Percentiles rank a stretch among this genome's conserved stretches.
Conservation (phyloP, 495 filamentous ascomycete genomes). For the Tuber brumale region DNA sequence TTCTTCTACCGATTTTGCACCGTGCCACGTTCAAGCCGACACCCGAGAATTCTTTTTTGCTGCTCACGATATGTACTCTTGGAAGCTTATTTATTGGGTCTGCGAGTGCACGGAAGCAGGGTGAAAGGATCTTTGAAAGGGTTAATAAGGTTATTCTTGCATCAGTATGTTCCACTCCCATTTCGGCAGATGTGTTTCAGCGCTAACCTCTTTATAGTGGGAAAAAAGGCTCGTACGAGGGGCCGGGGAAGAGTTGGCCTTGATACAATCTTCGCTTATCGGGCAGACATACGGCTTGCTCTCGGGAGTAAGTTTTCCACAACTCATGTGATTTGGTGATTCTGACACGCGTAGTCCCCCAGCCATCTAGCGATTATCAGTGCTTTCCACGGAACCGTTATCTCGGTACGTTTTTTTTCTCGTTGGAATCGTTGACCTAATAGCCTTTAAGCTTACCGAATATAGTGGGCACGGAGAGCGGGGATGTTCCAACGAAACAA, state of each 20-base stretch:
- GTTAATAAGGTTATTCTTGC: neutral
- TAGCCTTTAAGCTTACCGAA: neutral
- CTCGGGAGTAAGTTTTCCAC: slow-evolving; percentile 21
- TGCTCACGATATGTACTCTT: neutral
- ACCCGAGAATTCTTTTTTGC: neutral
- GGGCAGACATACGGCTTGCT: slow-evolving; percentile 34
- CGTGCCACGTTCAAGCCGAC: neutral
- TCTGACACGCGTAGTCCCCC: slow-evolving; percentile 12
- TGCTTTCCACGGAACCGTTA: slow-evolving; percentile 31
- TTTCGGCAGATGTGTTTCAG: neutral
- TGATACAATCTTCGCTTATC: slow-evolving; percentile 30
- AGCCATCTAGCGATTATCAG: slow-evolving; percentile 32
- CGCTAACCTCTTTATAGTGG: neutral
- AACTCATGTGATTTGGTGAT: neutral
- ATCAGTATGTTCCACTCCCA: neutral
- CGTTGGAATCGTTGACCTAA: neutral
- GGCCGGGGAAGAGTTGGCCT: slow-evolving; percentile 8
- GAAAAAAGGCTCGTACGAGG: slow-evolving; percentile 7
- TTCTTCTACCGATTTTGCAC: neutral
- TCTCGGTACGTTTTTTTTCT: slow-evolving; percentile 17
- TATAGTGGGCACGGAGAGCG: slow-evolving; percentile 27
- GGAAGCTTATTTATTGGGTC: neutral
- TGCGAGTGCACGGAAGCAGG: neutral
- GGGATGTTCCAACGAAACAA: slow-evolving; percentile 15
- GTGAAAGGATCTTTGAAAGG: slow-evolving; percentile 1